A percentile compares a stretch with the other conserved stretches of the same genome.
Conservation (phyloP, 352 stramenopile species). For the Phytophthora pisi region DNA sequence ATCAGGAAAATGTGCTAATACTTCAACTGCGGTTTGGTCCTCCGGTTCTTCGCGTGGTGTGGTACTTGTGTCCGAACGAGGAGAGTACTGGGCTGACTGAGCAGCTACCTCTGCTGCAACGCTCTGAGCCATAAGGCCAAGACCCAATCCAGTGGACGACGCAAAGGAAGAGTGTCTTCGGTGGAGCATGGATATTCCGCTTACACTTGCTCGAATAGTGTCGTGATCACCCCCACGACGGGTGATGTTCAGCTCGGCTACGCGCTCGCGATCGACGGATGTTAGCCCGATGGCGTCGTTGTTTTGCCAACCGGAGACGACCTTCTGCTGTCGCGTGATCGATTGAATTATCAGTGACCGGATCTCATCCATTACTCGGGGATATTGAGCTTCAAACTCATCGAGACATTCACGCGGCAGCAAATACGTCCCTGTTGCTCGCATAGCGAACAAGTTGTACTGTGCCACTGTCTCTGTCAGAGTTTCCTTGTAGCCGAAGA, state of each 20-base stretch:
- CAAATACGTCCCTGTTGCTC: slow-evolving; percentile 67
- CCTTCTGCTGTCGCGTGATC: slow-evolving; percentile 77
- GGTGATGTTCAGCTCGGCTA: slow-evolving; percentile 38
- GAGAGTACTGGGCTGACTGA: not conserved
- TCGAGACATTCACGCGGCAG: slow-evolving; percentile 68
- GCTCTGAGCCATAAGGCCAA: slow-evolving; percentile 1
- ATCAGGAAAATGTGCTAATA: slow-evolving; percentile 4
- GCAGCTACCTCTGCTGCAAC: not conserved
- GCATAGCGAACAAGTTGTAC: slow-evolving; percentile 75
- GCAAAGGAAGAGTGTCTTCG: slow-evolving; percentile 18
- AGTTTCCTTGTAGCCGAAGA: slow-evolving; percentile 83
- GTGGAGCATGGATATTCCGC: slow-evolving; percentile 24
- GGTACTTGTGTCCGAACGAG: slow-evolving; percentile 10
- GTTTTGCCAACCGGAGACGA: slow-evolving; percentile 74
- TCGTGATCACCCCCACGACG: slow-evolving; percentile 18
- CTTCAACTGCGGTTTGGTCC: slow-evolving; percentile 22
- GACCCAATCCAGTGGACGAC: slow-evolving; percentile 1
- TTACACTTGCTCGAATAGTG: slow-evolving; percentile 28
- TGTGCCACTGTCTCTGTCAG: slow-evolving; percentile 57
- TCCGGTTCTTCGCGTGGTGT: not conserved
- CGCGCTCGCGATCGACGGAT: slow-evolving; percentile 40
- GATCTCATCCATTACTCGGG: slow-evolving; percentile 71
- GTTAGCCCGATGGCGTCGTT: slow-evolving; percentile 73
- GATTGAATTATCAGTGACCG: slow-evolving; percentile 73
- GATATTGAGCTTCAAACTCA: slow-evolving; percentile 54